phyloP scores from a whole-genome alignment of 2,329 filamentous ascomycete species.

The Hyphodiscus sp. region DNA sequence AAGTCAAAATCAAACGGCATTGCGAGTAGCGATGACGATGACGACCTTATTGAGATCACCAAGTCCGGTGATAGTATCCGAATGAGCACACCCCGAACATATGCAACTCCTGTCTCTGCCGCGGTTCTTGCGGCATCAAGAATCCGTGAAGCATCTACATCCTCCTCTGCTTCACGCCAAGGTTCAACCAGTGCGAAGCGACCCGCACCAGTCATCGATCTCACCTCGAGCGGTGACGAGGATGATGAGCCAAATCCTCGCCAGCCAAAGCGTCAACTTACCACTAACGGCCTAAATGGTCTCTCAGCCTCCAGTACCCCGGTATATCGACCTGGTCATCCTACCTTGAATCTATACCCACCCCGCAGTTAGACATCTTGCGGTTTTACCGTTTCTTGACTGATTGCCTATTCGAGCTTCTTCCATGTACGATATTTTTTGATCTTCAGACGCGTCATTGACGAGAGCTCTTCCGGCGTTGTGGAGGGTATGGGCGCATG shows the following conservation, averaged over 20 bases:
- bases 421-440: neutral
- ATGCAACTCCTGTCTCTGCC: conserved; percentile 14
- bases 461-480: neutral
- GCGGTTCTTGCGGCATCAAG: conserved; percentile 1
- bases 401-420: neutral
- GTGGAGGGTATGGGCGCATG: neutral
- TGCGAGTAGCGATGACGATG: conserved; percentile 35
- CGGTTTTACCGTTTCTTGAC: neutral
- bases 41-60: conserved; percentile 44
- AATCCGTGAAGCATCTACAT: conserved; percentile 31
- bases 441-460: neutral
- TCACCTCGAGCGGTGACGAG: conserved; percentile 47
- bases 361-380: neutral
- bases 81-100: conserved; percentile 16
- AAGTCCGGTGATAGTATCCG: conserved; percentile 27
- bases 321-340: neutral
- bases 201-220: conserved; percentile 44
- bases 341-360: neutral
- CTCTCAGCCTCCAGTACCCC: neutral
- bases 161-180: conserved; percentile 25
- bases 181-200: conserved; percentile 33
- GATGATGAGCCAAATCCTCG: conserved; percentile 36
- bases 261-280: conserved; percentile 28
- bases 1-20: conserved; percentile 18
- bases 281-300: conserved; percentile 2